Base-by-base conservation (phyloP, 2,329 filamentous ascomycete genomes). In the Apiospora koreana region DNA sequence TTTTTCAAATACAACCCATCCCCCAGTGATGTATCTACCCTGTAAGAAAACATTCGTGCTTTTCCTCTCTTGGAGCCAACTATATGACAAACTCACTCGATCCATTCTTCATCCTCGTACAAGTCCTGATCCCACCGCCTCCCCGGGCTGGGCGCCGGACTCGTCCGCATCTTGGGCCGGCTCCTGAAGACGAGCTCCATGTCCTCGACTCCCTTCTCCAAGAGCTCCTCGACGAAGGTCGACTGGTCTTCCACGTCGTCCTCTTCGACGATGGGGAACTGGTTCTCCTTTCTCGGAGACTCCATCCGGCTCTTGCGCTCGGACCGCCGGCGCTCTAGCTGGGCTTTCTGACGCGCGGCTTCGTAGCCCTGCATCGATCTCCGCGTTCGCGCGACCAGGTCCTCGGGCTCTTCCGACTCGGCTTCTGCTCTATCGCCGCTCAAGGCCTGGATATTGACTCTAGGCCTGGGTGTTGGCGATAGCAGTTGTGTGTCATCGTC, bases 131-230 rank as follows among this genome's bases (percentile, higher is more conserved):
- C 75, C 73, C 74, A 76, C 41, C 43, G 67, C 70, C 79, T 82
- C 7, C 78, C 81, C 2, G 87, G 87, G 69, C 84, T 87, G 10
- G 84, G 82, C 2, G 90, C 79, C 1, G 94, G 94, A 79, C 94
- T 97, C 14, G 89, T 88, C 73, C 91, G 91, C 74, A 98, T 89
- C 80, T 91, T 92, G 0, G 95, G 95, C 73, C 95, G 83, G 73
- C 93, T 95, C 81, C 91, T 93, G 79, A 98, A 98, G 1, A 97
- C 91, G 35, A 91, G 92, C 71, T 93, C 92, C 79, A 94, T 93
- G 71, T 97, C 94, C 74, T 94, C 91, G 69, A 91, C 87, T 21
- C 86, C 86, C 38, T 75, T 80, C 54, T 82, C 81, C 70, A 97
- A 90, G 50, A 97, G 81, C 73, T 91, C 88, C 76, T 95, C 80